Percentiles rank a stretch among this genome's conserved stretches.
phyloP scores from a whole-genome alignment of 495 filamentous ascomycete species.

The Chaetomidium leptoderma region DNA sequence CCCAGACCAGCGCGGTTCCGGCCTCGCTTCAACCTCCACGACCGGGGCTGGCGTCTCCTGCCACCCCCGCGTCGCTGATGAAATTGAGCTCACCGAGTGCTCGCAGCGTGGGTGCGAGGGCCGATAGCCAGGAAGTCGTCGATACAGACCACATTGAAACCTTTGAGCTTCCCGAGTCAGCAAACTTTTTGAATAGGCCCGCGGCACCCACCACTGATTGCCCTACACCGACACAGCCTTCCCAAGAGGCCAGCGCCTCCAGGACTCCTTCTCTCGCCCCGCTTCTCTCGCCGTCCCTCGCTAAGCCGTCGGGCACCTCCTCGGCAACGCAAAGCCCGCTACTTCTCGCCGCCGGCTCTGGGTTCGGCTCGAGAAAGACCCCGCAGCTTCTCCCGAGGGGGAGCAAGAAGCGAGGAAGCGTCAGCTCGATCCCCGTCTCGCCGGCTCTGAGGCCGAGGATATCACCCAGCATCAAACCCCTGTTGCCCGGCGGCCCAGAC shows the following conservation, averaged over 20 bases:
- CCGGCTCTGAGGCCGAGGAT: constrained; percentile 89
- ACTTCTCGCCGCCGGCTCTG: constrained; percentile 38
- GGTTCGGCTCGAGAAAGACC: constrained; percentile 40
- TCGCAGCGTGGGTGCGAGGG: constrained; percentile 27
- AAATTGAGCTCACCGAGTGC: constrained; percentile 48
- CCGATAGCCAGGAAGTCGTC: constrained; percentile 35
- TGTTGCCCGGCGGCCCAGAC: constrained; percentile 64
- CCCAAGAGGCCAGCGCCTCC: constrained; percentile 28
- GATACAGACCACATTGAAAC: constrained; percentile 62
- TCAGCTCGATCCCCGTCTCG: constrained; percentile 68
- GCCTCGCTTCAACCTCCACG: constrained; percentile 22
- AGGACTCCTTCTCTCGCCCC: constrained; percentile 40
- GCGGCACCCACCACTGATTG: constrained; percentile 47
- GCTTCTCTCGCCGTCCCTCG: constrained; percentile 45
- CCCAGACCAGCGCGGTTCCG: constrained; percentile 32
- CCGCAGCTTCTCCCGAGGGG: constrained; percentile 42
- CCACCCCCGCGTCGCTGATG: constrained; percentile 85
- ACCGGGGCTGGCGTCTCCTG: constrained; percentile 50
- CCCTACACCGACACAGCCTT: constrained; percentile 32
- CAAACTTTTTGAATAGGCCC: constrained; percentile 46
- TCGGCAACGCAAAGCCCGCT: constrained; percentile 53
- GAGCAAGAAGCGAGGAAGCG: constrained; percentile 69
- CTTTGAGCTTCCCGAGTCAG: constrained; percentile 61
- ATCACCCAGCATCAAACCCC: constrained; percentile 87
- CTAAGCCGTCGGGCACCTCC: constrained; percentile 36